Evolutionary conservation across 2,329 filamentous ascomycete species (phyloP).

Genomic region (Lachnellula suecica): DNA sequence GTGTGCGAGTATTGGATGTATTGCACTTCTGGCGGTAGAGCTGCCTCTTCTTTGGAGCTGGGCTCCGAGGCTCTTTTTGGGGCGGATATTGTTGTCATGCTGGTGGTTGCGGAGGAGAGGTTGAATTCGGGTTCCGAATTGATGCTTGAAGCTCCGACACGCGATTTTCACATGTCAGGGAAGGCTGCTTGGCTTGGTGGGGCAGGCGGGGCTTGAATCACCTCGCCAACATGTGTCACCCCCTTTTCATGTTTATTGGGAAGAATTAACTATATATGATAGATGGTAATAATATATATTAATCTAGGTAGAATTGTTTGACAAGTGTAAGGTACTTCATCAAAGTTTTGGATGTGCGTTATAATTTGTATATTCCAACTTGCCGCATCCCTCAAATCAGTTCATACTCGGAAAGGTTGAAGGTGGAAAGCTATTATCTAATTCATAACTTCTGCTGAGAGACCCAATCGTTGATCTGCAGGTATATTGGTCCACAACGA

Average conservation of each 20-base stretch:
- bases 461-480: too few relatives aligned
- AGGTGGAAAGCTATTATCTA: too few relatives aligned
- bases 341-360: too few relatives aligned
- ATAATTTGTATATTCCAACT: too few relatives aligned
- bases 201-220: neutral
- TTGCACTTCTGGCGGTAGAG: constrained; percentile 46
- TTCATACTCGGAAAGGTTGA: too few relatives aligned
- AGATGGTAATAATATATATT: too few relatives aligned
- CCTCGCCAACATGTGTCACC: neutral
- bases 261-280: too few relatives aligned
- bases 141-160: neutral
- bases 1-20: constrained; percentile 64
- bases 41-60: constrained; percentile 2
- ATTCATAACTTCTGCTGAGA: too few relatives aligned
- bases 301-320: too few relatives aligned
- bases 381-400: too few relatives aligned
- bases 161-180: neutral
- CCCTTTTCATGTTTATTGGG: neutral
- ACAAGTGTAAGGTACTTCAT: too few relatives aligned
- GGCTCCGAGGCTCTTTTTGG: neutral
- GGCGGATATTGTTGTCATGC: neutral
- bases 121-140: too few relatives aligned
- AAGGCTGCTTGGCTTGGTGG: neutral
- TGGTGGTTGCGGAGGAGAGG: neutral
- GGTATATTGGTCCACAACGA: neutral